Conservation (phyloP, 805 yeast genomes). For the Schwanniomyces yamadae region DNA sequence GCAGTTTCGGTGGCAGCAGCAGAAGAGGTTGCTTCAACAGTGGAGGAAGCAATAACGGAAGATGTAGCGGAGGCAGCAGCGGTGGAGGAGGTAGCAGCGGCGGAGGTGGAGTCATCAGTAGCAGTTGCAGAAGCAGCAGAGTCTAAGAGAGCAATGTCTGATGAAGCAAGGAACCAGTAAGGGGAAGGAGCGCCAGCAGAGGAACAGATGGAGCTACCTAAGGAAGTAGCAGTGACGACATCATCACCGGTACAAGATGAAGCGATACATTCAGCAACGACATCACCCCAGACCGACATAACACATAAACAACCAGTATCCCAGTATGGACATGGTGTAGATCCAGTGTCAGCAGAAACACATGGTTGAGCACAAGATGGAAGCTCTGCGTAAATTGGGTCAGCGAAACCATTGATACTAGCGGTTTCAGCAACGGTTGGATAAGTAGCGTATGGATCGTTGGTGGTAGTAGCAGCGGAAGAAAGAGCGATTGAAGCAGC, state of each 20-base stretch:
- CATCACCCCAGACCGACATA: conserved; percentile 33
- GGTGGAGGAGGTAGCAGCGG: conserved; percentile 10
- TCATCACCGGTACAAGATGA: conserved; percentile 34
- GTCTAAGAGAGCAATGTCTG: conserved; percentile 21
- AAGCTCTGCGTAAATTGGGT: conserved; percentile 29
- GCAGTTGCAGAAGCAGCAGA: conserved; percentile 24
- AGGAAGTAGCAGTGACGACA: conserved; percentile 24
- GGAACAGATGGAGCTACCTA: conserved; percentile 33
- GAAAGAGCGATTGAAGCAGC: conserved; percentile 13
- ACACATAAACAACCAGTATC: conserved; percentile 48
- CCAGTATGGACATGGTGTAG: conserved; percentile 47
- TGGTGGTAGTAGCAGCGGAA: conserved; percentile 16
- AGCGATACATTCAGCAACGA: conserved; percentile 39
- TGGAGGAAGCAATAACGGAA: conserved; percentile 4
- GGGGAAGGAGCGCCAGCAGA: conserved; percentile 31
- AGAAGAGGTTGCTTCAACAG: conserved; percentile 6
- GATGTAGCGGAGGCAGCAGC: not conserved
- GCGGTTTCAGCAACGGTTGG: conserved; percentile 40
- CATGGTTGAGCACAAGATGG: conserved; percentile 40
- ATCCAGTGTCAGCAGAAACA: conserved; percentile 29
- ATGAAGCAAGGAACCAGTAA: conserved; percentile 26
- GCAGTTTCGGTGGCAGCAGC: conserved; percentile 10
- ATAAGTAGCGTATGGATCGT: conserved; percentile 28
- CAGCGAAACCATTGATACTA: conserved; percentile 43
- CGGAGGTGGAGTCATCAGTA: conserved; percentile 4